Base-by-base conservation (phyloP, 768 basidiomycete species). In the Pholiota microspora region DNA sequence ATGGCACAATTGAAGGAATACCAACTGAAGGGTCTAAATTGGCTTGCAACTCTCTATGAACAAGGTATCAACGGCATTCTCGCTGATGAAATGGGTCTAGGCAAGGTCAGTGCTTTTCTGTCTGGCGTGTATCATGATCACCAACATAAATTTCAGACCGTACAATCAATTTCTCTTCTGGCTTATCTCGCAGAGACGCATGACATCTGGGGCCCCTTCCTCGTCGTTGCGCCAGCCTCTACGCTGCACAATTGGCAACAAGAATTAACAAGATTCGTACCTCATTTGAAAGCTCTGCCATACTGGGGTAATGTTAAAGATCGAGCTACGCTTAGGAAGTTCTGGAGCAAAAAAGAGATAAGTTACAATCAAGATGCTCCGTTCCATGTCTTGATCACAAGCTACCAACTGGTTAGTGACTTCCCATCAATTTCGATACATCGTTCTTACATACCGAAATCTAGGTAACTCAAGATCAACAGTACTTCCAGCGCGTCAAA, bases 241-340 rank as follows among this genome's bases (percentile, higher is more conserved):
- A 99, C 97, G 0, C 77, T 99, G 55, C 96, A 98, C 71, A 98
- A 98, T 65, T 99, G 97, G 97, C 96, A 98, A 67, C 97, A 98
- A 67, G 97, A 99, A 69, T 78, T 99, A 52, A 91, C 94, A 15
- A 88, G 94, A 23, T 99, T 99, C 66, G 93, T 97, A 4, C 97
- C 97, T 23, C 78, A 79, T 51, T 80, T 99, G 48, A 98, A 98
- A 68, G 94, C 94, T 2, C 73, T 99, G 38, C 97, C 97, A 1
- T 98, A 99, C 66, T 99, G 97, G 97, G 97, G 97, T 32, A 93
- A 90, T 65, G 90, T 93, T 42, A 97, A 96, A 69, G 97, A 99
- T 66, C 87, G 97, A 38, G 83, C 93, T 35, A 95, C 94, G 1
- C 72, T 99, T 53, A 83, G 97, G 53, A 94, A 96, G 69, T 96